Base-by-base conservation (phyloP, 495 filamentous ascomycete species). In the Paragyromitra xinjiangensis region DNA sequence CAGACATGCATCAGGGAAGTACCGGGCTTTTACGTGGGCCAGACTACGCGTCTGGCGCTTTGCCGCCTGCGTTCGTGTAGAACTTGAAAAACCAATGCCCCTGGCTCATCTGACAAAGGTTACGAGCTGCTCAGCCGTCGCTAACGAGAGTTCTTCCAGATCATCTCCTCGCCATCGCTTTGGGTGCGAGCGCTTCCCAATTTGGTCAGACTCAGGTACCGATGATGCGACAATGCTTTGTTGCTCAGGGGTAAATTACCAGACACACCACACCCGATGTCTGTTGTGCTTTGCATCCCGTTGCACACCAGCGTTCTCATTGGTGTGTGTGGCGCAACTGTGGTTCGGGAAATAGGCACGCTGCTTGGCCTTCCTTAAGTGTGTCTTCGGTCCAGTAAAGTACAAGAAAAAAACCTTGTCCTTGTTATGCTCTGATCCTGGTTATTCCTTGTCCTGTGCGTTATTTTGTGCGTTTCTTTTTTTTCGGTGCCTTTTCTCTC, bases 181-280 rank as follows among this genome's bases (percentile, higher is more conserved):
- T 78, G 77, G 77, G 75, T 72, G 61, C 48, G 61, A 79, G 77
- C 77, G 67, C 67, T 79, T 72, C 75, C 77, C 26, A 29, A 79
- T 78, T 73, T 66, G 75, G 77, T 71, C 67, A 78, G 75, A 48
- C 68, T 78, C 77, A 78, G 75, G 77, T 71, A 79, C 77, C 77
- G 59, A 73, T 78, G 59, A 69, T 53, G 75, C 61, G 58, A 59
- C 73, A 62, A 65, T 73, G 77, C 66, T 64, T 75, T 64, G 40
- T 65, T 65, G 65, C 56, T 78, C 74, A 78, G 75, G 77, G 77
- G 74, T 79, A 71, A 76, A 73, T 61, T 73, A 66, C 58, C 72
- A 64, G 29, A 55, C 69, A 61, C 55, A 24, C 29, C 55, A 24
- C 29, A 22, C 42, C 34, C 42, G 65, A 37, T 70, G 55, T 63